Evolutionary conservation across 257 asterid species (phyloP).

Genomic region (Scutellaria minor): DNA sequence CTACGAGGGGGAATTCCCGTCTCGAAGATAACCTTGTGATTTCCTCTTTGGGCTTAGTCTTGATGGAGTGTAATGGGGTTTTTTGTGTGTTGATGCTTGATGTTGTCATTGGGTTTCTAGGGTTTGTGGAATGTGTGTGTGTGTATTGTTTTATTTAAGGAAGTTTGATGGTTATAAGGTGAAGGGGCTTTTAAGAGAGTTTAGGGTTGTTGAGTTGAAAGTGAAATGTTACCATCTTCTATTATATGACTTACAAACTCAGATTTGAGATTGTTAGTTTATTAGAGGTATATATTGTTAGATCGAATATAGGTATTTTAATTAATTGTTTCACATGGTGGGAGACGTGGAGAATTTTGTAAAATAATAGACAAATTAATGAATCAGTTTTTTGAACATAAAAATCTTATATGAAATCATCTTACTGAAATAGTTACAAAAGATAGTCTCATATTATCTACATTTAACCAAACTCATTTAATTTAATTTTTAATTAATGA

Average conservation of each 20-base stretch:
- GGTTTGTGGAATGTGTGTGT: not conserved
- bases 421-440: too few species aligned
- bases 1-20: slow-evolving; percentile 26
- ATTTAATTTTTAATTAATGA: too few species aligned
- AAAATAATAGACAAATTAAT: not conserved
- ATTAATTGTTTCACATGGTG: slow-evolving; percentile 30
- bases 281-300: too few species aligned
- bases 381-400: too few species aligned
- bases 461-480: too few species aligned
- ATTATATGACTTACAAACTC: slow-evolving; percentile 32
- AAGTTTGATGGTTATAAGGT: not conserved
- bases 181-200: slow-evolving; percentile 3
- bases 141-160: not conserved
- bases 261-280: slow-evolving; percentile 10
- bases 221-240: slow-evolving; percentile 33
- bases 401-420: too few species aligned
- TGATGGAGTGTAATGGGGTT: slow-evolving; percentile 26
- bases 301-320: not conserved
- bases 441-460: too few species aligned
- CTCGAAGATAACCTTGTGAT: not conserved
- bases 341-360: not conserved
- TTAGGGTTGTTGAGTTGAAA: slow-evolving; percentile 36
- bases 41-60: slow-evolving; percentile 26
- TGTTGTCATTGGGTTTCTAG: slow-evolving; percentile 3
- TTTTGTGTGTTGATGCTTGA: not conserved